These are phyloP conservation scores for Nemophila menziesii DNA, from an alignment of 257 asterid genomes.

Conservation along the genomic window DNA sequence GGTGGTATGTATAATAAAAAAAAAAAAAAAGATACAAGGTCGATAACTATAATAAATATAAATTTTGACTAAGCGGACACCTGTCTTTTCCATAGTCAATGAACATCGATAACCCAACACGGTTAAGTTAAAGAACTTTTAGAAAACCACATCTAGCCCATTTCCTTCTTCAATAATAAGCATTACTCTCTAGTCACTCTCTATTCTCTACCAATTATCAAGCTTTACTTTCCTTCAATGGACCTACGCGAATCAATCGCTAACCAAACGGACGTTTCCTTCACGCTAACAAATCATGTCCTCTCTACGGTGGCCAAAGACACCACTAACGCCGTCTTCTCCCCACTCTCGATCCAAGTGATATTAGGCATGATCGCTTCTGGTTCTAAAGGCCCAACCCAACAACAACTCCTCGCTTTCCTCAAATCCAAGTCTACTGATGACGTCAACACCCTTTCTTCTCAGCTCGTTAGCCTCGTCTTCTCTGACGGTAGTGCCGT, in stretches of 20 bases:
- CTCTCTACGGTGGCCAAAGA: constrained; percentile 17
- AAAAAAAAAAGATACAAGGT: too few relatives aligned
- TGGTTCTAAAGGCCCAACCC: constrained; percentile 25
- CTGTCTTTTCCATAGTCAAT: too few relatives aligned
- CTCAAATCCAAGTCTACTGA: constrained; percentile 21
- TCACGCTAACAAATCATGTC: constrained; percentile 14
- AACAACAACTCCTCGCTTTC: constrained; percentile 23
- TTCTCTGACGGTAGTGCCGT: constrained; percentile 25
- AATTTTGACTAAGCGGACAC: too few relatives aligned
- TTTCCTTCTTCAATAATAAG: too few relatives aligned
- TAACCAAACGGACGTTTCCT: constrained; percentile 22
- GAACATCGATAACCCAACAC: too few relatives aligned
- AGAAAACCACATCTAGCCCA: too few relatives aligned
- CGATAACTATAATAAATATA: too few relatives aligned
- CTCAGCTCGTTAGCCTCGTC: constrained; percentile 20
- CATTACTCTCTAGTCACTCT: too few relatives aligned
- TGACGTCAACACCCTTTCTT: constrained; percentile 17
- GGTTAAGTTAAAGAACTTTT: too few relatives aligned
- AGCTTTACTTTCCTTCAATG: constrained; percentile 19
- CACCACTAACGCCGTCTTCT: constrained; percentile 22
- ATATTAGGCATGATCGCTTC: constrained; percentile 25
- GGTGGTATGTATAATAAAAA: too few relatives aligned
- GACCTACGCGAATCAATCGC: constrained; percentile 23
- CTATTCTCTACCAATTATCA: too few relatives aligned
- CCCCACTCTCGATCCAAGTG: constrained; percentile 28